These are phyloP conservation scores for Trichoderma sp. DNA, from an alignment of 2,329 filamentous ascomycete species.

Conservation along the genomic window DNA sequence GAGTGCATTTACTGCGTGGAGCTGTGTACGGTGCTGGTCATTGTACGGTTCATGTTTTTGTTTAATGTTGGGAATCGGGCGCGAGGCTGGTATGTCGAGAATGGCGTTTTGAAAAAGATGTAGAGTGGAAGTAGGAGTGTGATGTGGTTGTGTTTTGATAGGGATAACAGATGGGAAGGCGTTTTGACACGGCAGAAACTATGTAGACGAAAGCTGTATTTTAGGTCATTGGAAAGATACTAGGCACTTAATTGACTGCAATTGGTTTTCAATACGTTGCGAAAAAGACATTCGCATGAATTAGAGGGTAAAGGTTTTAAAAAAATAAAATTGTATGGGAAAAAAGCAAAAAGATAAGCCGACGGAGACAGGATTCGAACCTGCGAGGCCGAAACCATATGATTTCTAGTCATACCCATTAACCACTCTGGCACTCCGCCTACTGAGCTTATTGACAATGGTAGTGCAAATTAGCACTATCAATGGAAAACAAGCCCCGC, in stretches of 20 bases:
- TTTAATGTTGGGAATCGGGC: conserved; percentile 27
- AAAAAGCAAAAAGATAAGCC: conserved; percentile 17
- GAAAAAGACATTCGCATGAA: background rate
- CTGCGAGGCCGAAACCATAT: conserved; percentile 29
- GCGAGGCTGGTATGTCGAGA: background rate
- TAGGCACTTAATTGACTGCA: background rate
- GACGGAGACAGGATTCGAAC: conserved; percentile 29
- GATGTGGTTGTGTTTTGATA: background rate
- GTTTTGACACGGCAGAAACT: background rate
- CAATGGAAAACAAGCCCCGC: background rate
- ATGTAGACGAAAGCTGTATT: background rate
- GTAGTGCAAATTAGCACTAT: background rate
- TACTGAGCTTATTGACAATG: background rate
- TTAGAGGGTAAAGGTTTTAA: background rate
- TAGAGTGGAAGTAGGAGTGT: background rate
- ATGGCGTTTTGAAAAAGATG: conserved; percentile 19
- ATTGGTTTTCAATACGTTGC: background rate
- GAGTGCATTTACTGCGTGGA: conserved; percentile 22
- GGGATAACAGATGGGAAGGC: background rate
- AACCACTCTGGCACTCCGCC: conserved; percentile 29
- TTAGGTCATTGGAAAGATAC: background rate
- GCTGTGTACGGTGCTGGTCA: conserved; percentile 22
- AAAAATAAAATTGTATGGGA: background rate
- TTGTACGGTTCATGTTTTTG: conserved; percentile 30
- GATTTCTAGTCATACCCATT: conserved; percentile 30